A percentile compares a stretch with the other conserved stretches of the same genome.
These are phyloP conservation scores for Naganishia liquefaciens DNA, from an alignment of 1,284 basidiomycete genomes.

Conservation along the genomic window DNA sequence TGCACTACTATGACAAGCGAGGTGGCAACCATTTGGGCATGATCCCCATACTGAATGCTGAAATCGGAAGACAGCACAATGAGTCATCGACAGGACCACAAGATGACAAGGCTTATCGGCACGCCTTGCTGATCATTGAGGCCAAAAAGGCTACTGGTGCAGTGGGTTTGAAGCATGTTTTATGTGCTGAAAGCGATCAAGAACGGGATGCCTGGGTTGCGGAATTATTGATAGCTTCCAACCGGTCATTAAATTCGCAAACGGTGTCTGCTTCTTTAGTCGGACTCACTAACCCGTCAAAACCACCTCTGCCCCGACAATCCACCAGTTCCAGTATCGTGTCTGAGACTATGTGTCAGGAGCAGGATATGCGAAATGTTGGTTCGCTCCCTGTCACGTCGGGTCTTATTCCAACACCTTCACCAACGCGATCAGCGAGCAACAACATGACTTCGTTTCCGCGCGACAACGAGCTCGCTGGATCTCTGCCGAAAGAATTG, in stretches of 20 bases:
- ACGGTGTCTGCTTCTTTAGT: conserved; percentile 7
- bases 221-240: conserved; percentile 64
- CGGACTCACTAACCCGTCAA: conserved; percentile 2
- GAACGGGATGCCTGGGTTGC: conserved; percentile 95
- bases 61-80: conserved; percentile 72
- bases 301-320: conserved; percentile 58
- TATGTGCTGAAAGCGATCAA: conserved; percentile 91
- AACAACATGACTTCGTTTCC: conserved; percentile 15
- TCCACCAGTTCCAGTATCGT: conserved; percentile 61
- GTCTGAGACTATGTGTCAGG: background rate
- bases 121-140: conserved; percentile 96
- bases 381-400: background rate
- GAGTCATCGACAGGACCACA: conserved; percentile 56
- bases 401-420: background rate
- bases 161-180: conserved; percentile 77
- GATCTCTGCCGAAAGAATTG: conserved; percentile 25
- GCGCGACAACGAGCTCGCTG: conserved; percentile 23
- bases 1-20: conserved; percentile 94
- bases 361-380: background rate
- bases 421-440: background rate
- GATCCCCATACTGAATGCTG: conserved; percentile 80
- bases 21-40: conserved; percentile 87
- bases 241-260: conserved; percentile 8
- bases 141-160: conserved; percentile 54
- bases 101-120: conserved; percentile 90